Percentiles rank a stretch among this genome's conserved stretches.
Evolutionary conservation across 805 yeast genomes (phyloP).

Genomic region (Pichia cephalocereana): DNA sequence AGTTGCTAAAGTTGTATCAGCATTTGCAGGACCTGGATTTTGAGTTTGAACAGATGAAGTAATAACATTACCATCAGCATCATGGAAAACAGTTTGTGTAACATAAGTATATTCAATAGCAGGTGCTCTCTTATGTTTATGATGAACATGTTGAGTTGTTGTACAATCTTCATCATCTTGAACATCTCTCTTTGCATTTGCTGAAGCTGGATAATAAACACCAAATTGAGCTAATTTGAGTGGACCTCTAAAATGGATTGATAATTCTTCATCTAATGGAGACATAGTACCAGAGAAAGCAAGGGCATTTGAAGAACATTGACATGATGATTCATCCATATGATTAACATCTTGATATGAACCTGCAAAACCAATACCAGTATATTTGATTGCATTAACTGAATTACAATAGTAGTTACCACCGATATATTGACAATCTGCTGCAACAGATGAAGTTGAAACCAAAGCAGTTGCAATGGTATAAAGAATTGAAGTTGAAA

Average conservation of each 20-base stretch:
- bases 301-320: slow-evolving; percentile 50
- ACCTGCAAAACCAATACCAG: slow-evolving; percentile 78
- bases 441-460: slow-evolving; percentile 14
- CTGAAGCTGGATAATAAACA: slow-evolving; percentile 67
- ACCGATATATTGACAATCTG: slow-evolving; percentile 30
- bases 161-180: slow-evolving; percentile 35
- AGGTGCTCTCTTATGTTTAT: slow-evolving; percentile 50
- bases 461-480: slow-evolving; percentile 12
- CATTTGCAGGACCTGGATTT: slow-evolving; percentile 9
- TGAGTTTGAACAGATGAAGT: slow-evolving; percentile 19
- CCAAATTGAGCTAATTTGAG: slow-evolving; percentile 74
- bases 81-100: slow-evolving; percentile 69
- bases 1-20: slow-evolving; percentile 16
- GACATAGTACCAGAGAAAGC: slow-evolving; percentile 65
- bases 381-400: slow-evolving; percentile 45
- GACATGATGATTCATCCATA: slow-evolving; percentile 56
- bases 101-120: slow-evolving; percentile 61
- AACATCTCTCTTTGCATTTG: slow-evolving; percentile 26
- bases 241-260: slow-evolving; percentile 90
- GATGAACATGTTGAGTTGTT: slow-evolving; percentile 36
- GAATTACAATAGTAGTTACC: slow-evolving; percentile 83
- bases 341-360: slow-evolving; percentile 60
- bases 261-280: slow-evolving; percentile 79
- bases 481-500: slow-evolving; percentile 7
- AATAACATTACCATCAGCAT: slow-evolving; percentile 42